Evolutionary conservation across 805 yeast species (phyloP).

Genomic region (Saccharomycopsis amapae): DNA sequence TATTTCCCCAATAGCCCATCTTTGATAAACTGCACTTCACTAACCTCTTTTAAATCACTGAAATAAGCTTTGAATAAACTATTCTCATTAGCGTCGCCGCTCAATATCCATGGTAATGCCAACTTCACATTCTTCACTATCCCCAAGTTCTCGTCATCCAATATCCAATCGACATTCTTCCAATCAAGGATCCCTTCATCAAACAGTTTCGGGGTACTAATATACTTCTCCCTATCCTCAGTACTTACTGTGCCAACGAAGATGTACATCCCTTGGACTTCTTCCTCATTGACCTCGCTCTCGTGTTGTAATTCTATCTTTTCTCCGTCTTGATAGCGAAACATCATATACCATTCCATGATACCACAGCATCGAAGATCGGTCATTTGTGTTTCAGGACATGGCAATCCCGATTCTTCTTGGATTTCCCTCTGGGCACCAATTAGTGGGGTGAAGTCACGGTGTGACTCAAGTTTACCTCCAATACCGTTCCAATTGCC

Average conservation of each 20-base stretch:
- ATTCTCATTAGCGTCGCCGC: conserved; percentile 4
- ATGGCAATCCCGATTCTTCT: conserved; percentile 20
- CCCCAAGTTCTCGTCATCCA: conserved; percentile 15
- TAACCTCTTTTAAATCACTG: conserved; percentile 2
- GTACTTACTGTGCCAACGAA: conserved; percentile 7
- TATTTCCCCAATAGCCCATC: too few relatives aligned
- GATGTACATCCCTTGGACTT: conserved; percentile 17
- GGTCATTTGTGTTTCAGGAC: conserved; percentile 1
- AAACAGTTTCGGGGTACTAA: conserved; percentile 4
- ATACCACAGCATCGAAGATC: conserved; percentile 11
- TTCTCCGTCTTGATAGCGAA: not conserved
- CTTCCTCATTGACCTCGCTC: not conserved
- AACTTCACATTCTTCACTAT: conserved; percentile 13
- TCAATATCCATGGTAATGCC: not conserved
- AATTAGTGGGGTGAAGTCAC: conserved; percentile 9
- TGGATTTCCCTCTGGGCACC: conserved; percentile 20
- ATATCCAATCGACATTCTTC: conserved; percentile 16
- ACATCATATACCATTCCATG: conserved; percentile 18
- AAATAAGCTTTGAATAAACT: conserved; percentile 15
- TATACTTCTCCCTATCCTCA: not conserved
- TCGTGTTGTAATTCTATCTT: not conserved
- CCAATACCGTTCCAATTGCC: conserved; percentile 23
- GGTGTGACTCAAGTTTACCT: conserved; percentile 18
- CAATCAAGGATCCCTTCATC: conserved; percentile 21
- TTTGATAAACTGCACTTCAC: not conserved